Base-by-base conservation (phyloP, 2,329 filamentous ascomycete genomes). In the Neophaeococcomyces mojaviensis region DNA sequence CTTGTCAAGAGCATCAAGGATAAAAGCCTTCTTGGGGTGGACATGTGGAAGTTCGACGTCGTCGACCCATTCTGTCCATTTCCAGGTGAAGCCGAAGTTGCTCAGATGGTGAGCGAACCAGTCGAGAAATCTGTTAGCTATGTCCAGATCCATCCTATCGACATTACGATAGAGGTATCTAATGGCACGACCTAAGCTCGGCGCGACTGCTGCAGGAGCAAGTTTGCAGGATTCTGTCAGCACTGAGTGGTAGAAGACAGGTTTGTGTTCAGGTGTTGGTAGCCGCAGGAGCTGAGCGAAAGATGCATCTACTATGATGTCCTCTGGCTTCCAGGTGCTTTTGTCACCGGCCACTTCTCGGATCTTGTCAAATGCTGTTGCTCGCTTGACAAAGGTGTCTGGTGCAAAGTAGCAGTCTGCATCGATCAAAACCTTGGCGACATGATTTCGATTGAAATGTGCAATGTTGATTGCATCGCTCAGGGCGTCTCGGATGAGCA, bases 61-160 rank as follows among this genome's bases (percentile, higher is more conserved):
- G 13, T 89, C 87, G 39, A 86, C 77, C 92, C 92, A 98, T 68
- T 98, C 92, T 13, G 85, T 83, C 92, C 92, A 98, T 68, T 97
- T 97, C 92, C 92, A 98, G 8, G 92, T 92, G 64, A 97, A 98
- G 44, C 94, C 92, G 62, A 98, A 98, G 69, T 98, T 98, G 69
- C 89, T 96, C 55, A 98, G 70, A 69, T 98, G 92, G 64, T 98
- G 92, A 15, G 90, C 79, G 61, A 98, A 98, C 92, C 92, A 98
- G 64, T 97, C 90, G 61, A 95, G 74, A 68, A 97, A 97, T 20
- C 92, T 80, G 59, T 89, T 84, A 46, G 74, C 77, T 35, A 98
- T 71, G 66, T 97, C 89, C 39, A 96, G 72, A 60, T 98, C 92
- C 72, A 97, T 81, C 2, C 76, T 78, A 49, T 88, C 82, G 8